Evolutionary conservation across 768 basidiomycete genomes (phyloP).

Genomic region (Suillus plorans): DNA sequence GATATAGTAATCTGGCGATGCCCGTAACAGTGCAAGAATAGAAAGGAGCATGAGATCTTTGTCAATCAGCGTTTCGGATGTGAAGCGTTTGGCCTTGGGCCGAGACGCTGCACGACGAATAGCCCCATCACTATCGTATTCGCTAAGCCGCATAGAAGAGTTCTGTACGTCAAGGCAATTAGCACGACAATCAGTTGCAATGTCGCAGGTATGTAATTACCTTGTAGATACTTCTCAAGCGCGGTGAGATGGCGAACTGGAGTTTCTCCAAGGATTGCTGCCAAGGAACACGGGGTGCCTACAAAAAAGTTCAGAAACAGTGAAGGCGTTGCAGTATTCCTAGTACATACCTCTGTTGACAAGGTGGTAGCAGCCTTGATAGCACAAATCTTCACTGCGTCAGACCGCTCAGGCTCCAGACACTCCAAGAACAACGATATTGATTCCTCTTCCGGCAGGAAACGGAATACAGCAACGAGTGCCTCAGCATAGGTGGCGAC

Average conservation of each 20-base stretch:
- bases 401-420: conserved; percentile 74
- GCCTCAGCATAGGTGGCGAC: conserved; percentile 76
- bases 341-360: conserved; percentile 54
- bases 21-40: conserved; percentile 69
- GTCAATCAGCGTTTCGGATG: conserved; percentile 61
- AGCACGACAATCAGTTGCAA: not conserved
- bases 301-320: conserved; percentile 11
- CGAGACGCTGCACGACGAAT: conserved; percentile 51
- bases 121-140: conserved; percentile 58
- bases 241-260: conserved; percentile 41
- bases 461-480: conserved; percentile 70
- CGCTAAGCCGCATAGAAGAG: conserved; percentile 52
- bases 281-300: conserved; percentile 56
- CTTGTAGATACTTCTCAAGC: conserved; percentile 56
- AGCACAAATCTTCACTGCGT: conserved; percentile 77
- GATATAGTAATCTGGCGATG: conserved; percentile 53
- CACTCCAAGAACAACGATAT: conserved; percentile 61
- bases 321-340: not conserved
- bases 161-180: conserved; percentile 33
- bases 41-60: conserved; percentile 69
- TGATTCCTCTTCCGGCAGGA: conserved; percentile 62
- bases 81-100: conserved; percentile 61
- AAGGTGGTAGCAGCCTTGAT: conserved; percentile 73
- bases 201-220: conserved; percentile 34
- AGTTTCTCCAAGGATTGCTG: conserved; percentile 55